phyloP scores from a whole-genome alignment of 75 land plant species.

The Cupressus sempervirens region DNA sequence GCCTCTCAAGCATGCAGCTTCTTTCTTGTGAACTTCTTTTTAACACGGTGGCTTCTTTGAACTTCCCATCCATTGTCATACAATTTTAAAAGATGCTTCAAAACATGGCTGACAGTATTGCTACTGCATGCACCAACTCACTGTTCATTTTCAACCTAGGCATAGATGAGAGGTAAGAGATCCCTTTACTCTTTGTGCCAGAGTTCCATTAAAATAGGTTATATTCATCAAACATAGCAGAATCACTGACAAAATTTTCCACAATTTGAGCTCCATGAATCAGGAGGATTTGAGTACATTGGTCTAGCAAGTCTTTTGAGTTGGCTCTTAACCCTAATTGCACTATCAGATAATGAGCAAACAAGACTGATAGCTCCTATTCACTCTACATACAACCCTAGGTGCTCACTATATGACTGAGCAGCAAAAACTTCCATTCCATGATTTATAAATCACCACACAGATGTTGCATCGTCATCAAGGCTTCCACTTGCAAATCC shows the following conservation, averaged over 20 bases:
- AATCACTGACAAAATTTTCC: constrained; percentile 88
- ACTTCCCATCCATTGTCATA: no score
- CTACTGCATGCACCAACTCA: no score
- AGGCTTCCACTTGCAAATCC: constrained; percentile 98
- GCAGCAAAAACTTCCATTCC: constrained; percentile 91
- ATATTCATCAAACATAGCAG: constrained; percentile 77
- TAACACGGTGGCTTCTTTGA: no score
- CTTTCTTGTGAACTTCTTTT: no score
- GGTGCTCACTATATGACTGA: constrained; percentile 94
- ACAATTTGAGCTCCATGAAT: constrained; percentile 98
- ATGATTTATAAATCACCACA: constrained; percentile 75
- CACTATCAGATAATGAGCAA: constrained; percentile 73
- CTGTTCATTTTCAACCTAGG: no score
- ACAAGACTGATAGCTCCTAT: constrained; percentile 92
- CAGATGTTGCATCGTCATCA: constrained; percentile 89
- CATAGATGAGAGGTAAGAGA: no score
- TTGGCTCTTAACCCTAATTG: constrained; percentile 93
- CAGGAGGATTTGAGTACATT: constrained; percentile 98
- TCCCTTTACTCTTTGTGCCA: no score
- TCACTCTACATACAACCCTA: constrained; percentile 94
- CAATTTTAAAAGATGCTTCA: no score
- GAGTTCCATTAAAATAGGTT: no score
- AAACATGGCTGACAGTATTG: no score
- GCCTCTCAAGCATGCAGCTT: no score
- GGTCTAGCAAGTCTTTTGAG: constrained; percentile 93